Base-by-base conservation (phyloP, 2,329 filamentous ascomycete genomes). In the Colletotrichum melonis region DNA sequence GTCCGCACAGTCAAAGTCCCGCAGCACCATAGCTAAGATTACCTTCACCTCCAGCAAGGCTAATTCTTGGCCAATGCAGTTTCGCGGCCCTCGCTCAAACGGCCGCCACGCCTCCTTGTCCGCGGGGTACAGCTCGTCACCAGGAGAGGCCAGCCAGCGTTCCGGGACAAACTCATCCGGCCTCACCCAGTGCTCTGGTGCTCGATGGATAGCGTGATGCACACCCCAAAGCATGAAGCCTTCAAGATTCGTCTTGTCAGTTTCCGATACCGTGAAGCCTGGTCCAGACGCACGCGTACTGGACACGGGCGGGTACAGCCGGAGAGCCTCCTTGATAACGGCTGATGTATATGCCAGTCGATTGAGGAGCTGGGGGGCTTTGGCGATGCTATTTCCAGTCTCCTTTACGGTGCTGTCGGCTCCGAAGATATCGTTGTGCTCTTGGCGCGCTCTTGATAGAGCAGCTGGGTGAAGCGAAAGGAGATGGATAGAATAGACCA, bases 321-420 rank as follows among this genome's bases (percentile, higher is more conserved):
- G 83, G 4, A 91, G 81, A 1, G 84, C 83, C 78, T 91, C 89
- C 71, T 88, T 88, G 74, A 89, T 83, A 12, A 89, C 83, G 38
- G 87, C 88, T 4, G 80, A 80, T 5, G 87, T 88, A 77, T 88
- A 90, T 0, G 84, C 82, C 30, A 91, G 82, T 55, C 84, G 81
- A 78, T 87, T 88, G 64, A 90, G 81, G 4, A 87, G 80, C 32
- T 82, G 78, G 0, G 87, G 84, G 32, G 87, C 80, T 1, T 81
- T 75, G 49, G 80, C 78, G 26, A 90, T 80, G 42, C 82, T 77
- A 3, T 78, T 75, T 38, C 82, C 83, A 0, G 83, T 82, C 5
- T 78, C 78, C 6, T 80, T 76, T 12, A 81, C 77, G 56, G 86
- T 82, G 0, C 82, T 69, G 22, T 87, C 86, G 4, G 81, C 75